Base-by-base conservation (phyloP, 805 yeast genomes). In the Saccharomyces jurei region DNA sequence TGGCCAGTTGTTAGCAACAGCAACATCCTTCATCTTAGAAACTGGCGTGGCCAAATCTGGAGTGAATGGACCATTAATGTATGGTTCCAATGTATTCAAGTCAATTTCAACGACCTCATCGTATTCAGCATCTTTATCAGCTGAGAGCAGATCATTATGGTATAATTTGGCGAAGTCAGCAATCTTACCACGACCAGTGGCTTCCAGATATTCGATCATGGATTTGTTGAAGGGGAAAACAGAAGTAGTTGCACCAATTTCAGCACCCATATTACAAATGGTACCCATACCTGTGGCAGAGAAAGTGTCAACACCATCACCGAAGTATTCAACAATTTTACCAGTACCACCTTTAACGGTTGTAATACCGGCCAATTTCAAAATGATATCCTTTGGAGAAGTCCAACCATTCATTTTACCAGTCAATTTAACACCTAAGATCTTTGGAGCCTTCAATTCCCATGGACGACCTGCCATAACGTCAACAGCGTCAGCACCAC, bases 401-500 rank as follows among this genome's bases (percentile, higher is more conserved):
- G 95, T 77, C 99, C 99, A 94, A 52, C 97, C 97, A 62, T 78
- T 81, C 76, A 94, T 78, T 67, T 80, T 67, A 59, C 99, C 99
- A 46, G 94, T 88, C 66, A 94, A 81, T 74, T 89, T 87, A 64
- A 94, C 96, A 74, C 99, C 99, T 60, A 94, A 77, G 47, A 90
- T 77, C 75, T 89, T 89, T 63, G 99, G 99, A 53, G 98, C 98
- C 78, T 91, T 91, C 72, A 94, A 81, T 77, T 94, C 99, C 99
- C 99, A 94, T 55, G 99, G 97, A 30, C 94, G 86, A 61, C 94
- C 96, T 48, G 98, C 90, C 68, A 94, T 77, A 51, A 94, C 99
- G 73, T 94, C 99, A 54, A 94, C 99, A 46, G 99, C 99, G 75
- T 94, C 99, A 54, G 99, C 99, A 78, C 99, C 99, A 75, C 99